Evolutionary conservation across 768 basidiomycete species (phyloP), one percentile per base, ranked within the genome.

Genomic region (Cystofilobasidium ferigula): DNA sequence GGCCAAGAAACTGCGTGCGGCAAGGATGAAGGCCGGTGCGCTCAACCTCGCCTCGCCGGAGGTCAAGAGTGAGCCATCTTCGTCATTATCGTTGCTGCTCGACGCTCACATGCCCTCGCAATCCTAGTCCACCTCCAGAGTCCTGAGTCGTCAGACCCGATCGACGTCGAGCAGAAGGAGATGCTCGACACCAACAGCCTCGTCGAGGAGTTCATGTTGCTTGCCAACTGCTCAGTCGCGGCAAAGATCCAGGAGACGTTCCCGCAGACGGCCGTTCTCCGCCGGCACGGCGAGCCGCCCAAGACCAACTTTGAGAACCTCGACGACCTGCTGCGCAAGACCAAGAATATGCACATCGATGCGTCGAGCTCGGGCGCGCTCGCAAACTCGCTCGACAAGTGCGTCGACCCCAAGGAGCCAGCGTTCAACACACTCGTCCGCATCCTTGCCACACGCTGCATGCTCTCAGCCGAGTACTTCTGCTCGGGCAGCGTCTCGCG

Each of bases 201-300:
- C 9, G 95, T 98, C 1, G 95, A 99, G 76, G 95, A 98, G 76
- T 97, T 99, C 77, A 99, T 99, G 95, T 79, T 99, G 69, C 84
- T 99, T 67, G 94, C 95, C 8, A 99, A 98, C 72, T 87, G 94
- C 71, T 89, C 86, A 70, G 95, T 97, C 0, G 94, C 95, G 8
- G 77, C 79, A 70, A 88, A 87, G 77, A 97, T 95, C 20, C 87
- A 94, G 72, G 89, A 94, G 71, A 85, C 86, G 0, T 99, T 93
- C 79, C 94, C 95, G 1, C 88, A 90, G 74, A 98, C 94, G 1
- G 89, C 93, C 2, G 93, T 99, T 0, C 78, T 98, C 61, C 82
- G 67, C 28, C 61, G 67, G 18, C 67, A 68, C 40, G 67, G 92
- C 0, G n/a, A 47, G 22, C 95, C 95, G 3, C 95, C 95, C 1